A percentile compares a stretch with the other conserved stretches of the same genome.
These are phyloP conservation scores for Vicia faba DNA, from an alignment of 306 rosid genomes.

Conservation along the genomic window DNA sequence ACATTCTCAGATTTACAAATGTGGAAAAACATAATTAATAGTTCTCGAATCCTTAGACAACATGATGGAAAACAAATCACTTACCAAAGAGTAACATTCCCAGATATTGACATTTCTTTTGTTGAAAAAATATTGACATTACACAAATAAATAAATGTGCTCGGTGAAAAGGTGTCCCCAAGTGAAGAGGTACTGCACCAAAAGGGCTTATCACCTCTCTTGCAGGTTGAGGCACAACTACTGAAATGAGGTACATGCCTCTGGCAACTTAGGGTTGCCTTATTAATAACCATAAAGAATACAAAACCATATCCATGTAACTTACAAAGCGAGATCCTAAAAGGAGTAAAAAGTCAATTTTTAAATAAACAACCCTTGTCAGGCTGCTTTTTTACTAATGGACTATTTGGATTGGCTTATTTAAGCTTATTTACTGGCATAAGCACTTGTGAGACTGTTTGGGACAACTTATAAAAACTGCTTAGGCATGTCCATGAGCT, in stretches of 20 bases:
- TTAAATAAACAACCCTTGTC: too few species aligned
- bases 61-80: conserved; percentile 24
- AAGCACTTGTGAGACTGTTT: too few species aligned
- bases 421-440: too few species aligned
- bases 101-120: background rate
- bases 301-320: background rate
- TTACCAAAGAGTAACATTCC: conserved; percentile 28
- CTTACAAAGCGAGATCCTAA: background rate
- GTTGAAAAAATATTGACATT: conserved; percentile 13
- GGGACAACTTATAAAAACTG: too few species aligned
- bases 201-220: background rate
- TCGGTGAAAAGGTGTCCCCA: background rate
- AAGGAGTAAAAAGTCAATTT: background rate
- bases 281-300: background rate
- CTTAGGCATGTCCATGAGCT: too few species aligned
- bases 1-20: conserved; percentile 20
- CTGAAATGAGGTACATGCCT: conserved; percentile 6
- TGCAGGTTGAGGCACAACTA: background rate
- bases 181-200: background rate
- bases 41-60: conserved; percentile 21
- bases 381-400: too few species aligned
- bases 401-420: too few species aligned
- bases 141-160: background rate
- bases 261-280: background rate
- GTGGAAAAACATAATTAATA: background rate